Evolutionary conservation across 169 alveolate species (phyloP).

Genomic region (Plasmodium fragile): DNA sequence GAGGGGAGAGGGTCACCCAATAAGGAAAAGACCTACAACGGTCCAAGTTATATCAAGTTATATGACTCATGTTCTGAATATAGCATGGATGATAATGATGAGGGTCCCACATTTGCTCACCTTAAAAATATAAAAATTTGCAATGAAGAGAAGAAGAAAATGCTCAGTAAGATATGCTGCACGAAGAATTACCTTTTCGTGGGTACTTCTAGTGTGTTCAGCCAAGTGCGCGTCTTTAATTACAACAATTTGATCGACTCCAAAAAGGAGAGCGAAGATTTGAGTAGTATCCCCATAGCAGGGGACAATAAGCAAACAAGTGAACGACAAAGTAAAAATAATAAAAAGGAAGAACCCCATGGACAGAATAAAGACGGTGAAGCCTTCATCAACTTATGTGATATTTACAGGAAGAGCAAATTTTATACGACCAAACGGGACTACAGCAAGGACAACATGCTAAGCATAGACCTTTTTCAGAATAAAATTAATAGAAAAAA

Average conservation of each 20-base stretch:
- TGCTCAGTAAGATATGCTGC: slow-evolving; percentile 61
- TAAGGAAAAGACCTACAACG: background rate
- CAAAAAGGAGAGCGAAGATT: slow-evolving; percentile 9
- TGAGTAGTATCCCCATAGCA: background rate
- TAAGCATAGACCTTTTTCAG: background rate
- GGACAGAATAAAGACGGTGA: background rate
- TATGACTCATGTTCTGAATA: slow-evolving; percentile 25
- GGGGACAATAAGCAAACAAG: background rate
- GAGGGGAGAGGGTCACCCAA: background rate
- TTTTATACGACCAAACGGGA: slow-evolving; percentile 8
- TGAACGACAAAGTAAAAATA: background rate
- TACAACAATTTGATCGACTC: slow-evolving; percentile 27
- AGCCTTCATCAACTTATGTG: slow-evolving; percentile 15
- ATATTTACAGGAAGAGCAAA: slow-evolving; percentile 33
- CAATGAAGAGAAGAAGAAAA: slow-evolving; percentile 40
- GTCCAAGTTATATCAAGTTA: slow-evolving; percentile 7
- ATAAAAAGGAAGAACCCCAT: background rate
- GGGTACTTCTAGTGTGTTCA: slow-evolving; percentile 33
- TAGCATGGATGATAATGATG: background rate
- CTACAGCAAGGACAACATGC: background rate
- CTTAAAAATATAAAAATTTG: slow-evolving; percentile 35
- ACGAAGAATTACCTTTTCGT: slow-evolving; percentile 52
- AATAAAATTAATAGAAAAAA: background rate
- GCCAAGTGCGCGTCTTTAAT: slow-evolving; percentile 67
- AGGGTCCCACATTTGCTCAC: background rate